A percentile compares a stretch with the other conserved stretches of the same genome.
Evolutionary conservation across 164 flowering plant species (phyloP).

Genomic region (Saururus chinensis): DNA sequence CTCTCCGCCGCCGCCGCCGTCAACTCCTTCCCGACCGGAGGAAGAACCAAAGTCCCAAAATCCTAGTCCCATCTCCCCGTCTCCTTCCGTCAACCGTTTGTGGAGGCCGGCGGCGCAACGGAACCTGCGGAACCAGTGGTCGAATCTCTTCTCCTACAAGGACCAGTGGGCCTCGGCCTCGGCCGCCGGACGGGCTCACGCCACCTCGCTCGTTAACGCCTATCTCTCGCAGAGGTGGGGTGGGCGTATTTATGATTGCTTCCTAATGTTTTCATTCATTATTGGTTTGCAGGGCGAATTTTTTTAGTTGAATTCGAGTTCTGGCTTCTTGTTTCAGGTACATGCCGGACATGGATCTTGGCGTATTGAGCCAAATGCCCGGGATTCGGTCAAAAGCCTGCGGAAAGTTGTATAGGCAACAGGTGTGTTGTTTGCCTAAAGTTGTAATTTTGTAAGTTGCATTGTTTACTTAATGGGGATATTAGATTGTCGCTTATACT

Average conservation of each 20-base stretch:
- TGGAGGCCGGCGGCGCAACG: constrained; percentile 90
- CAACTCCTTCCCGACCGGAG: constrained; percentile 1
- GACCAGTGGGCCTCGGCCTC: constrained; percentile 51
- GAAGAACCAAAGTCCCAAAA: constrained; percentile 3
- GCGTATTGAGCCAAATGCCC: constrained; percentile 3
- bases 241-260: not conserved
- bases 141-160: constrained; percentile 38
- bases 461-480: not conserved
- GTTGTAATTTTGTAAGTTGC: not conserved
- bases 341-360: constrained; percentile 5
- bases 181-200: constrained; percentile 49
- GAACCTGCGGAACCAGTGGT: constrained; percentile 83
- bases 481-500: not conserved
- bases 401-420: constrained; percentile 3
- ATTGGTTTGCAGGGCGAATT: not conserved
- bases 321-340: not conserved
- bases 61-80: constrained; percentile 11
- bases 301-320: not conserved
- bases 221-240: constrained; percentile 46
- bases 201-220: constrained; percentile 61
- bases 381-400: constrained; percentile 5
- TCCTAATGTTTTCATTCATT: no score
- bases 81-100: constrained; percentile 30
- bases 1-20: not conserved
- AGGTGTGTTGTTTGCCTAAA: not conserved